Evolutionary conservation across 2,329 filamentous ascomycete genomes (phyloP).

Genomic region (Aspergillus brasiliensis): DNA sequence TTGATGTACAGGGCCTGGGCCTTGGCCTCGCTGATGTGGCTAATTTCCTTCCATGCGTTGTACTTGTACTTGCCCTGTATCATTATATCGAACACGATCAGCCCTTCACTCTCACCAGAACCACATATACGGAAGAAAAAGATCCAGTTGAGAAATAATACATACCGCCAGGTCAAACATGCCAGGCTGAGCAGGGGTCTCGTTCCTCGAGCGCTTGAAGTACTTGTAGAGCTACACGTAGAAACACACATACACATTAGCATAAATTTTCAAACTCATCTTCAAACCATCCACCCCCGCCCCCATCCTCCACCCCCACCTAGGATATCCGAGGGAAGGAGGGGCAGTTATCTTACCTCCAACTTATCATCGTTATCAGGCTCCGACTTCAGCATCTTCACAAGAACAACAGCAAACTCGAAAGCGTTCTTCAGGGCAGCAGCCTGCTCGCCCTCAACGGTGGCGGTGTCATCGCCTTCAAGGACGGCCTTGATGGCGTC

Average conservation of each 20-base stretch:
- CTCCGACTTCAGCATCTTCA: slow-evolving; percentile 31
- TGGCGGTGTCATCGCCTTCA: slow-evolving; percentile 18
- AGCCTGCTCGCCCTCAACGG: slow-evolving; percentile 20
- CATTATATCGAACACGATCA: neutral
- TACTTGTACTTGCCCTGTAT: slow-evolving; percentile 76
- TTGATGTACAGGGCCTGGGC: slow-evolving; percentile 78
- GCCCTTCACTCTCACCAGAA: neutral
- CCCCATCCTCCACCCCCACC: no score
- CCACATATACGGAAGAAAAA: neutral
- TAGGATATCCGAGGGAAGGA: neutral
- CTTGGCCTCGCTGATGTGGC: slow-evolving; percentile 63
- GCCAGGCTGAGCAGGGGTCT: slow-evolving; percentile 19
- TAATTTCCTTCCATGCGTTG: slow-evolving; percentile 72
- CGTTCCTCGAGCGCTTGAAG: slow-evolving; percentile 19
- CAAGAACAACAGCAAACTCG: slow-evolving; percentile 34
- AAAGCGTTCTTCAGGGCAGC: slow-evolving; percentile 32
- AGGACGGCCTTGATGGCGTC: slow-evolving; percentile 29
- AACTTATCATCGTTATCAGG: slow-evolving; percentile 30
- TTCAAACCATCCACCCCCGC: no score
- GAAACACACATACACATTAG: neutral
- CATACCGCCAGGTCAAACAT: slow-evolving; percentile 23
- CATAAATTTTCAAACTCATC: neutral
- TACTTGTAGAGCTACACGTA: slow-evolving; percentile 21
- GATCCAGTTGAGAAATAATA: neutral
- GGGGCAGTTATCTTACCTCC: slow-evolving; percentile 33